Evolutionary conservation across 2,329 filamentous ascomycete species (phyloP), one percentile per base, ranked within the genome.

Genomic region (Teratosphaeriaceae sp.): DNA sequence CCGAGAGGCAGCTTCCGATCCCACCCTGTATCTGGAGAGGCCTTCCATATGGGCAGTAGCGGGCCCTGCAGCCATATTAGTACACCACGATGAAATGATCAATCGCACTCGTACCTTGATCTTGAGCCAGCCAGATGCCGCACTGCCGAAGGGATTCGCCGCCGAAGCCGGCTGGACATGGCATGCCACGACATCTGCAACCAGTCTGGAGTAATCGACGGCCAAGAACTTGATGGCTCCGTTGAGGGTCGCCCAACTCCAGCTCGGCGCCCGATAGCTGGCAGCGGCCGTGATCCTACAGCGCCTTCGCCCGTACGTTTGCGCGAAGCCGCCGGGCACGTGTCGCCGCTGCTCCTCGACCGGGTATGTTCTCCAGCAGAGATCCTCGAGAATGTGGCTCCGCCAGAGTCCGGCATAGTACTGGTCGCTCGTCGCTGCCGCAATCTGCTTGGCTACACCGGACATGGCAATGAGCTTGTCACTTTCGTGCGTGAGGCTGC

Each of bases 221-320:
- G 24, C 8, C 13, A 27, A 27, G 24, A 27, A 27, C 24, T 13
- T 24, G 9, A 47, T 38, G 18, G 15, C 42, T 13, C 42, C 36
- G 29, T 47, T 31, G 2, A 47, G 2, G 15, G 29, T 40, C 4
- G 42, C 45, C 45, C 45, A 47, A 16, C 33, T 39, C 45, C 45
- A 47, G 3, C 36, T 36, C n/a, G 45, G 45, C 12, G 45, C 45
- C 3, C 29, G 27, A 15, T 44, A 37, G 13, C 24, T 27, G 8
- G 24, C 8, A 8, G 8, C 8, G 13, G 24, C 24, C 8, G 24
- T 27, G 24, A 27, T 27, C 13, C 8, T 27, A 13, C 24, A 27
- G 8, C 8, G 24, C 24, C 24, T 27, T 8, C 24, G 24, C 8
- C 24, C 24, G 24, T 27, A 27, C 24, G 13, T 27, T 8, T 27